These are phyloP conservation scores for Neckera pumila DNA, from an alignment of 225 moss, liverwort and hornwort species.

Conservation along the genomic window DNA sequence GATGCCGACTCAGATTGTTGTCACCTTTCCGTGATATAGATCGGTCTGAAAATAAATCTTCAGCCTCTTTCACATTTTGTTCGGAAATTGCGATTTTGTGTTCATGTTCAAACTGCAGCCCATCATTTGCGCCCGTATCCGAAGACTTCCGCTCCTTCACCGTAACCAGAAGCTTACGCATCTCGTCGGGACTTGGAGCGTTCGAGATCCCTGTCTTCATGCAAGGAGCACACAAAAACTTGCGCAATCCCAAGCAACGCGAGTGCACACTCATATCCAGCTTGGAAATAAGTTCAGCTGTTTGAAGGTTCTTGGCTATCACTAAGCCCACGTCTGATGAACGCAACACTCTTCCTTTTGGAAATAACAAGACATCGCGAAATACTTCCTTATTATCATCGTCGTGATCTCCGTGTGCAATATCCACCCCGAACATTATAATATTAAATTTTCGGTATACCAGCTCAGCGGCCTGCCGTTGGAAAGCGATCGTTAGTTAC, in stretches of 20 bases:
- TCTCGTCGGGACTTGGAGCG: not conserved
- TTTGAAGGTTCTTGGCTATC: conserved; percentile 36
- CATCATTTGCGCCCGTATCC: not conserved
- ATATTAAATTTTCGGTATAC: conserved; percentile 27
- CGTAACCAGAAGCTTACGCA: conserved; percentile 15
- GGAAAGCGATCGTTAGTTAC: not conserved
- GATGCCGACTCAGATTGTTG: conserved; percentile 5
- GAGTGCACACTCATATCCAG: conserved; percentile 5
- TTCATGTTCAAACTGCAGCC: conserved; percentile 3
- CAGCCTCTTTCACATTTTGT: not conserved
- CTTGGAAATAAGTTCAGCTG: conserved; percentile 33
- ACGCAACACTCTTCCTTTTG: conserved; percentile 20
- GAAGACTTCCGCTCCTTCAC: conserved; percentile 6
- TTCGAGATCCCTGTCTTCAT: not conserved
- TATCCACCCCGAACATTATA: conserved; percentile 38
- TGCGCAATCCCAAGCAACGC: conserved; percentile 17
- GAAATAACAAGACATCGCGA: conserved; percentile 39
- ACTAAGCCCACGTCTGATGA: conserved; percentile 42
- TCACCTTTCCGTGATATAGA: not conserved
- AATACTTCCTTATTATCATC: conserved; percentile 25
- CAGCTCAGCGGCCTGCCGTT: conserved; percentile 41
- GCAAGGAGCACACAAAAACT: conserved; percentile 16
- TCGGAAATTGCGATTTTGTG: conserved; percentile 22
- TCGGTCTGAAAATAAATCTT: not conserved
- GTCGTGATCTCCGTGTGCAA: conserved; percentile 18